Percentiles rank a stretch among this genome's conserved stretches.
Evolutionary conservation across 306 rosid species (phyloP).

Genomic region (Betula pendula): DNA sequence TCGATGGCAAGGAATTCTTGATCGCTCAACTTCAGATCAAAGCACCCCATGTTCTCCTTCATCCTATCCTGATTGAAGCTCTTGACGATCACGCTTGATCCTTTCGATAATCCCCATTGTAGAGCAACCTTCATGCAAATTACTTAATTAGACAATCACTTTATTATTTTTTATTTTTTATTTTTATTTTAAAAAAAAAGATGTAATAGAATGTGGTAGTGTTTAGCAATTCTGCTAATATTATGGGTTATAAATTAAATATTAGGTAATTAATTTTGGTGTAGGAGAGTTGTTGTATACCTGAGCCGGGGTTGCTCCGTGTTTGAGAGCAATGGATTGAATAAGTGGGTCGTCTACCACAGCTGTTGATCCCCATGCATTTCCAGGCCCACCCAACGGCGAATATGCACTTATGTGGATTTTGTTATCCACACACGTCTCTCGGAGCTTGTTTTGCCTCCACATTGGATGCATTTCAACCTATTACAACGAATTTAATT

Average conservation of each 20-base stretch:
- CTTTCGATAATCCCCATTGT: slow-evolving; percentile 74
- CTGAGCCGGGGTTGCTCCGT: slow-evolving; percentile 76
- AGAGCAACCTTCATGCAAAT: slow-evolving; percentile 64
- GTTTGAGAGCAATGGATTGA: slow-evolving; percentile 63
- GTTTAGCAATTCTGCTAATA: too few relatives aligned
- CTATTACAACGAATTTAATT: slow-evolving; percentile 16
- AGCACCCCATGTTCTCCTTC: slow-evolving; percentile 62
- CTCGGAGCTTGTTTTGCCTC: slow-evolving; percentile 65
- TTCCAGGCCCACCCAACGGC: slow-evolving; percentile 91
- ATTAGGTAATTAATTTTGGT: too few relatives aligned
- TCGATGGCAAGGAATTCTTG: slow-evolving; percentile 62
- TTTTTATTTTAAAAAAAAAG: not conserved
- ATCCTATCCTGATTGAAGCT: slow-evolving; percentile 71
- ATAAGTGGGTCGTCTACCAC: slow-evolving; percentile 61
- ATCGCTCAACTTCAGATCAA: slow-evolving; percentile 56
- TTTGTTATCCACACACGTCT: slow-evolving; percentile 56
- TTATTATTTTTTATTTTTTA: too few relatives aligned
- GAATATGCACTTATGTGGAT: slow-evolving; percentile 89
- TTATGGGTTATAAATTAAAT: too few relatives aligned
- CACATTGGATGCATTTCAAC: slow-evolving; percentile 97
- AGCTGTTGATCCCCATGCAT: slow-evolving; percentile 85
- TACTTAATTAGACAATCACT: not conserved
- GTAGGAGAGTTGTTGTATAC: slow-evolving; percentile 24
- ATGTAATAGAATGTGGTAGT: not conserved
- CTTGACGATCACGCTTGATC: slow-evolving; percentile 86